Conservation (phyloP, 805 yeast species). For the Lipomyces japonicus region DNA sequence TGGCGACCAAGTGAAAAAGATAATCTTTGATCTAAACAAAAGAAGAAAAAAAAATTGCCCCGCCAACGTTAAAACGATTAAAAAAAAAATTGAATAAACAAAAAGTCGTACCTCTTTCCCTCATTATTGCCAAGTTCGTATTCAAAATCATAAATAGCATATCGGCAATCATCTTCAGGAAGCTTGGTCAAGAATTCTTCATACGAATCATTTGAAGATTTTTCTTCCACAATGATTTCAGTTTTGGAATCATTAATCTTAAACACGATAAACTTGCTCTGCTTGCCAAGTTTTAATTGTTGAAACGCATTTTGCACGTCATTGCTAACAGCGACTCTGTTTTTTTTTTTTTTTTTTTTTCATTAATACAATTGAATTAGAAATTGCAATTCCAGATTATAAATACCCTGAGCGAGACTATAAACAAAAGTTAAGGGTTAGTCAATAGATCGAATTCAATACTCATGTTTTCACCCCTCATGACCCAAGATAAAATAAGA, state of each 20-base stretch:
- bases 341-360: not conserved
- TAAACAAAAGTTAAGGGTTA: not conserved
- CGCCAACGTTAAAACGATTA: not conserved
- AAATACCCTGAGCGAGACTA: constrained; percentile 31
- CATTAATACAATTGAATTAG: not conserved
- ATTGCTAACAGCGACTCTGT: constrained; percentile 78
- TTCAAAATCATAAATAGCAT: constrained; percentile 96
- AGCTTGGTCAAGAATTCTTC: constrained; percentile 82
- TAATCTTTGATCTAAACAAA: constrained; percentile 51
- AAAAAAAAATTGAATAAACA: constrained; percentile 42
- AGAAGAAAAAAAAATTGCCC: not conserved
- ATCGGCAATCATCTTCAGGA: constrained; percentile 94
- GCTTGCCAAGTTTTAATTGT: constrained; percentile 85
- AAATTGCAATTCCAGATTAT: constrained; percentile 1
- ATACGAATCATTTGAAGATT: constrained; percentile 70
- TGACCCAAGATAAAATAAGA: not conserved
- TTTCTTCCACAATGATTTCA: constrained; percentile 82
- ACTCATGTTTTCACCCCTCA: not conserved
- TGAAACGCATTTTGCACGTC: constrained; percentile 92
- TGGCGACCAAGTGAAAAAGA: constrained; percentile 90
- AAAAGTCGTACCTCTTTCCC: constrained; percentile 83
- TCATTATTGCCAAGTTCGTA: constrained; percentile 85
- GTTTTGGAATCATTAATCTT: constrained; percentile 81
- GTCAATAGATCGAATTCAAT: not conserved
- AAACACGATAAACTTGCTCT: constrained; percentile 77